Conservation (phyloP, 2,329 filamentous ascomycete species). For the Xylariaceae sp. region DNA sequence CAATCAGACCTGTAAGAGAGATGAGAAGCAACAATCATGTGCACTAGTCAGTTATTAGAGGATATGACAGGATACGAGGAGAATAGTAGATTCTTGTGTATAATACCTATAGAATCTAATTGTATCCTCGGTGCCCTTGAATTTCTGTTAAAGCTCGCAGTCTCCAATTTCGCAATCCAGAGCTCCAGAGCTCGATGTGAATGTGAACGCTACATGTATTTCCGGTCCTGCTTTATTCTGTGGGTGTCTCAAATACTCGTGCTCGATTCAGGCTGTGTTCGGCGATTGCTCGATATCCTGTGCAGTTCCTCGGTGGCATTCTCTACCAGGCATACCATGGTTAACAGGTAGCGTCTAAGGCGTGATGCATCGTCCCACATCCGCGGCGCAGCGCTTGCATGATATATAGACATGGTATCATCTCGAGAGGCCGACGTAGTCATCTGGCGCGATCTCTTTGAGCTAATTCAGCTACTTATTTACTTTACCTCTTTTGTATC, state of each 20-base stretch:
- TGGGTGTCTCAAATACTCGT: background rate
- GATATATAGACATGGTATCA: background rate
- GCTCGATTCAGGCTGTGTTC: background rate
- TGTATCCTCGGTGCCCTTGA: background rate
- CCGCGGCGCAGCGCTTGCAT: slow-evolving; percentile 8
- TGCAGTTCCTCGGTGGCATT: background rate
- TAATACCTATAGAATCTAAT: background rate
- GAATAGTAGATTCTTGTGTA: background rate
- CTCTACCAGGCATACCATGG: background rate
- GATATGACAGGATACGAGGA: background rate
- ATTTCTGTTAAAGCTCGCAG: background rate
- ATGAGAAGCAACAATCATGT: too few species aligned
- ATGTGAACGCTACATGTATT: background rate
- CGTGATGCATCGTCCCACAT: background rate
- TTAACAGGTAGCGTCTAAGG: background rate
- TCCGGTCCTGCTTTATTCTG: background rate
- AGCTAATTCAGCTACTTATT: background rate
- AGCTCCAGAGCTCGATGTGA: background rate
- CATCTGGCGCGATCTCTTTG: background rate
- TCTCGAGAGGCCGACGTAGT: background rate
- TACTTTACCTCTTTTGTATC: background rate
- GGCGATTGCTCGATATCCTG: background rate
- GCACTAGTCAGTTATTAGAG: too few species aligned
- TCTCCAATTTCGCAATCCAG: background rate
- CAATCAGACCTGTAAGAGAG: too few species aligned